A percentile compares a stretch with the other conserved stretches of the same genome.
These are phyloP conservation scores for Talaromyces ruber DNA, from an alignment of 495 filamentous ascomycete species.

Conservation along the genomic window DNA sequence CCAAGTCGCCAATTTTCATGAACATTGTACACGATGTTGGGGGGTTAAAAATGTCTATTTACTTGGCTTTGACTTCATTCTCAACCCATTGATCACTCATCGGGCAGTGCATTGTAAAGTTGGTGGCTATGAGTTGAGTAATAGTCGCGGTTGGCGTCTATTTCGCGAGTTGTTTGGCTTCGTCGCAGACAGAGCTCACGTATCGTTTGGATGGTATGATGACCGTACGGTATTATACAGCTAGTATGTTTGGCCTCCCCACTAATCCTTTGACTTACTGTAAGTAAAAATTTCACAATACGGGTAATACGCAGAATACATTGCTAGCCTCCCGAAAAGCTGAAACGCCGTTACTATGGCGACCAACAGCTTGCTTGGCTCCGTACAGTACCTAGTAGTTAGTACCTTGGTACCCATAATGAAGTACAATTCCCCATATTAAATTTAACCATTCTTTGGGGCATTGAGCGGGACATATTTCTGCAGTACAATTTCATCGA, in stretches of 20 bases:
- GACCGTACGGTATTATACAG: background rate
- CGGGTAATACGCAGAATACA: background rate
- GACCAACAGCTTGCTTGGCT: background rate
- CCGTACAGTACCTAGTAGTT: background rate
- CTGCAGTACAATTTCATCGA: too few species aligned
- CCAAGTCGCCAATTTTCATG: background rate
- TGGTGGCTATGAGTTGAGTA: too few species aligned
- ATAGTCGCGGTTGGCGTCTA: background rate
- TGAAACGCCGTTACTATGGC: conserved; percentile 2
- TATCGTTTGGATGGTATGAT: background rate
- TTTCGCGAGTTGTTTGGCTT: background rate
- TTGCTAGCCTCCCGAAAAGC: background rate
- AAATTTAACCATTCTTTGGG: background rate
- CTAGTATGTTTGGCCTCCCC: background rate
- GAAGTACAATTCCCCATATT: background rate
- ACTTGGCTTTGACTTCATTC: background rate
- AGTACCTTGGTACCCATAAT: background rate
- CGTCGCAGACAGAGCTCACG: background rate
- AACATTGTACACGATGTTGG: background rate
- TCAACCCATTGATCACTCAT: background rate
- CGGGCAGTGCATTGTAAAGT: background rate
- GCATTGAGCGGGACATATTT: background rate
- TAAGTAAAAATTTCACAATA: background rate
- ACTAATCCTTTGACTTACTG: background rate
- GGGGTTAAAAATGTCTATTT: background rate